Percentiles rank a stretch among this genome's conserved stretches.
phyloP scores from a whole-genome alignment of 768 basidiomycete genomes.

The Daedaleopsis nitida region DNA sequence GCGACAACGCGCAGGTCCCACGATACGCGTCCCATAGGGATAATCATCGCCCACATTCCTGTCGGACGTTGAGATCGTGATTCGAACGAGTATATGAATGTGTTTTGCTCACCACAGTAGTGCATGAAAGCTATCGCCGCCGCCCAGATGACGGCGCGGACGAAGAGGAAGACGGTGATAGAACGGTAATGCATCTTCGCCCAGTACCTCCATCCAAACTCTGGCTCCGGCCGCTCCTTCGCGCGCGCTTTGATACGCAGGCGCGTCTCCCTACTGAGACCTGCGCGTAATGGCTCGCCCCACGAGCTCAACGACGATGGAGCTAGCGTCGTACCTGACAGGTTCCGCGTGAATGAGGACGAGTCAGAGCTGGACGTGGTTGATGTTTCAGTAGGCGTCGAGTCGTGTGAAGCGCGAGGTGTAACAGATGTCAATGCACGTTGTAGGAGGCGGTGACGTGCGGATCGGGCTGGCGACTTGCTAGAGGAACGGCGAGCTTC shows the following conservation, averaged over 20 bases:
- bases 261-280: constrained; percentile 30
- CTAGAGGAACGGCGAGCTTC: background rate
- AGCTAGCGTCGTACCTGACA: constrained; percentile 23
- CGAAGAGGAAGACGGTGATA: constrained; percentile 19
- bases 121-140: constrained; percentile 33
- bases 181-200: constrained; percentile 21
- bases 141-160: constrained; percentile 30
- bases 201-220: constrained; percentile 29
- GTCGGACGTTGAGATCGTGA: no score
- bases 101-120: constrained; percentile 26
- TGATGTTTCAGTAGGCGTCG: constrained; percentile 10
- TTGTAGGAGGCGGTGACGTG: background rate
- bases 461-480: background rate
- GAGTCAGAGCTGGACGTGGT: constrained; percentile 16
- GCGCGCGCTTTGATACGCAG: constrained; percentile 29
- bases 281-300: constrained; percentile 28
- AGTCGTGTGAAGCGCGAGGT: background rate
- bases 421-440: background rate
- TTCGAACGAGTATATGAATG: no score
- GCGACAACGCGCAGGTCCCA: constrained; percentile 27
- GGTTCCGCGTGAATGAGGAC: constrained; percentile 15
- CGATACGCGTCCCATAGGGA: constrained; percentile 26
- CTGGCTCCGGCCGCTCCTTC: constrained; percentile 27
- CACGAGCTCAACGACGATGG: constrained; percentile 18
- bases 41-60: constrained; percentile 35